Conservation (phyloP, 1,139 yeast genomes). For the Geotrichum citri-aurantii region DNA sequence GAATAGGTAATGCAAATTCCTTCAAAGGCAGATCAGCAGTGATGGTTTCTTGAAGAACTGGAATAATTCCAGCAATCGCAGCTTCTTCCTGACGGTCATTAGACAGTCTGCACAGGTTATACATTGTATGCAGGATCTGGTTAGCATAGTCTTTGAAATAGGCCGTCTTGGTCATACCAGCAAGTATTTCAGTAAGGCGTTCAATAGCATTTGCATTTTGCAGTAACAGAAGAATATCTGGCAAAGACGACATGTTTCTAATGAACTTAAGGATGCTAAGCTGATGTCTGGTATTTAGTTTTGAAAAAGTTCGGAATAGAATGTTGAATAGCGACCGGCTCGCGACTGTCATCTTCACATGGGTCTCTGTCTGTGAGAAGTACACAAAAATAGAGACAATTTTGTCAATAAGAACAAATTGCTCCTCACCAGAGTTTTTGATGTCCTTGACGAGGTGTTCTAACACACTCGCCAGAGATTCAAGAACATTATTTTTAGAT, state of each 20-base stretch:
- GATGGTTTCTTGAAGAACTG: constrained; percentile 45
- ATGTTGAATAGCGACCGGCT: constrained; percentile 23
- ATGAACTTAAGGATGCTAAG: constrained; percentile 31
- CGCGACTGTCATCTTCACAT: constrained; percentile 30
- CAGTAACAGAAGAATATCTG: constrained; percentile 26
- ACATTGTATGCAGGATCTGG: constrained; percentile 36
- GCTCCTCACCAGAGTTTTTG: constrained; percentile 8
- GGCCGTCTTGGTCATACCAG: constrained; percentile 17
- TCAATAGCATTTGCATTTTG: constrained; percentile 33
- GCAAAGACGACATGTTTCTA: constrained; percentile 31
- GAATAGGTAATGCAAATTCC: constrained; percentile 56
- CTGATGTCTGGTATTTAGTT: constrained; percentile 21
- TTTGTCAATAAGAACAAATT: constrained; percentile 17
- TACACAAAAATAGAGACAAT: constrained; percentile 29
- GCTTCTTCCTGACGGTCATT: constrained; percentile 49
- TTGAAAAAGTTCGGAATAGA: constrained; percentile 23
- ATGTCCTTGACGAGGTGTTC: constrained; percentile 15
- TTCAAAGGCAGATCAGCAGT: constrained; percentile 47
- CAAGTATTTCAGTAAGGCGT: constrained; percentile 30
- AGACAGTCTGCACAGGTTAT: constrained; percentile 55
- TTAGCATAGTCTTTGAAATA: constrained; percentile 23
- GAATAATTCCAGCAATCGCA: constrained; percentile 50
- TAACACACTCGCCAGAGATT: constrained; percentile 46
- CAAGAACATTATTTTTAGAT: constrained; percentile 46
- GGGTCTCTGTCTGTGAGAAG: constrained; percentile 35